Evolutionary conservation across 2,329 filamentous ascomycete species (phyloP).

Genomic region (Piedraia hortae): DNA sequence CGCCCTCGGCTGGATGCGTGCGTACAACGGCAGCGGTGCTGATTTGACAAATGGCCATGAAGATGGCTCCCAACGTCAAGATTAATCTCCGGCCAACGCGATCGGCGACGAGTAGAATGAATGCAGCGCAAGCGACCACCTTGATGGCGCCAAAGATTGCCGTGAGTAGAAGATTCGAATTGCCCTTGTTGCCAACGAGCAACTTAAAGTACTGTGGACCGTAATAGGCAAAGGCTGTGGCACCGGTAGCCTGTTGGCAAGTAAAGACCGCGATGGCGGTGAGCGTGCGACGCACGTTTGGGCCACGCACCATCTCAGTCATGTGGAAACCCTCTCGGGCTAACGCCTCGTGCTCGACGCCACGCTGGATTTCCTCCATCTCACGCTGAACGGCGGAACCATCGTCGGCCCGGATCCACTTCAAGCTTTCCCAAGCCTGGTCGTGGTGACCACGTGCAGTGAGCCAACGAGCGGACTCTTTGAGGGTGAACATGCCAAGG

Average conservation of each 20-base stretch:
- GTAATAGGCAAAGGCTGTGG: conserved; percentile 27
- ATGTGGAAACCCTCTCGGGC: conserved; percentile 11
- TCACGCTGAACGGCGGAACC: conserved; percentile 15
- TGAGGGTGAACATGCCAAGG: conserved; percentile 21
- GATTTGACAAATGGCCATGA: conserved; percentile 14
- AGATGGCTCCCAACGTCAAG: conserved; percentile 8
- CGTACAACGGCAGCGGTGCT: conserved; percentile 10
- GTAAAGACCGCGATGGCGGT: conserved; percentile 22
- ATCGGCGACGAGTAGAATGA: conserved; percentile 27
- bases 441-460: conserved; percentile 18
- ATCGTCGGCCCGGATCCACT: conserved; percentile 23
- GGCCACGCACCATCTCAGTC: conserved; percentile 17
- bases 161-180: conserved; percentile 21
- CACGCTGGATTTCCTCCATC: conserved; percentile 23
- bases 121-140: conserved; percentile 22
- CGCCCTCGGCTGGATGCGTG: conserved; percentile 5
- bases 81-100: conserved; percentile 18
- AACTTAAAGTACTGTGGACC: conserved; percentile 27
- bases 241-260: conserved; percentile 26
- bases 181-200: conserved; percentile 18
- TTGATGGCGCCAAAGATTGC: conserved; percentile 28
- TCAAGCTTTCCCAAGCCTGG: conserved; percentile 21
- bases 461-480: conserved; percentile 25
- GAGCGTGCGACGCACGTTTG: conserved; percentile 19
- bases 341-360: conserved; percentile 19